Evolutionary conservation across 1,284 basidiomycete species (phyloP), one percentile per base, ranked within the genome.

Genomic region (Cryptococcus depauperatus): DNA sequence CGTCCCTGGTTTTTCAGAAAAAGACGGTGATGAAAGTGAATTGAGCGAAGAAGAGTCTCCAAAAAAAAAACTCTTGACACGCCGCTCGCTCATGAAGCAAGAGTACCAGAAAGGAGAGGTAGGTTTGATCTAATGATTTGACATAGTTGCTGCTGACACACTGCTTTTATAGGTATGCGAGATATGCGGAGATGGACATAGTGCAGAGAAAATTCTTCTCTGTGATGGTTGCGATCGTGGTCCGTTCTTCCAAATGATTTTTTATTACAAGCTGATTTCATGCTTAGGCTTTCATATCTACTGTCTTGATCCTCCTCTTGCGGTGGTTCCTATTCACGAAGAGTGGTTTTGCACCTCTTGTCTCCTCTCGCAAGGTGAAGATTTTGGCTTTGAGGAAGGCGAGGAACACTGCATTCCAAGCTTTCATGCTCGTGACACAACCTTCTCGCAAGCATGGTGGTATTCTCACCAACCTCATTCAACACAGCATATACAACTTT

Each of bases 301-400:
- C 68, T 98, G 95, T 66, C 82, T 98, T 46, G 84, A 90, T 59
- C 93, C 95, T 3, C 90, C 92, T 18, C 73, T 98, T 37, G 72
- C 77, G 3, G 74, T 76, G 4, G 84, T 97, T 44, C 93, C 95
- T 3, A 84, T 84, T 55, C 87, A 90, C 46, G 84, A 93, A 55
- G 68, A 71, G 43, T 99, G 95, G 93, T 97, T 83, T 69, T 99
- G 95, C 69, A 86, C 88, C 57, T 82, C 83, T 1, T 99, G 95
- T 64, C 75, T 99, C 14, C 80, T 92, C 35, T 84, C 83, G 23
- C 95, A 89, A 0, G 92, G 93, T n/a, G 88, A 89, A 47, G 95
- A 97, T 70, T 99, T 89, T 63, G 95, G 95, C 34, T 99, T 98
- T 62, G 93, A 97, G 59, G 93, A 97, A 62, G 95, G 95, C 44